phyloP scores from a whole-genome alignment of 352 stramenopile genomes.

The Globisporangium nunn region DNA sequence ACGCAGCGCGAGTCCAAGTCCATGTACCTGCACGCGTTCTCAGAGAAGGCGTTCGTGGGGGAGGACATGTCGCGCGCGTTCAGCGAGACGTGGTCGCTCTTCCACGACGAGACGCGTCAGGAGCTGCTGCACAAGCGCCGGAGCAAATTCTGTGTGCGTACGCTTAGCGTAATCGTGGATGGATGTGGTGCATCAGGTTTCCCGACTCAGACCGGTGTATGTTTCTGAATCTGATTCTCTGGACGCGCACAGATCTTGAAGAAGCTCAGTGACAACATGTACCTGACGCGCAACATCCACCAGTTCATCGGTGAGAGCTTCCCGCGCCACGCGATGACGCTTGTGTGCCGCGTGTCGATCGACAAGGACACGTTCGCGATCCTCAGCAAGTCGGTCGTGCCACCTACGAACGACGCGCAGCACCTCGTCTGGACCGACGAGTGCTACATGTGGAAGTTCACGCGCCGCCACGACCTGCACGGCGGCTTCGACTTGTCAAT shows the following conservation, averaged over 20 bases:
- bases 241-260: conserved; percentile 54
- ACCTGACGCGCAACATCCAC: conserved; percentile 81
- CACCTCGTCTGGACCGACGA: conserved; percentile 86
- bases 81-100: conserved; percentile 73
- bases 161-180: conserved; percentile 24
- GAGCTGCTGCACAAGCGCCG: conserved; percentile 62
- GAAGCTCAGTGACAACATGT: conserved; percentile 83
- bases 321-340: conserved; percentile 72
- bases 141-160: conserved; percentile 83
- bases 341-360: conserved; percentile 78
- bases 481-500: conserved; percentile 73
- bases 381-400: conserved; percentile 75
- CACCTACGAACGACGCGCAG: conserved; percentile 72
- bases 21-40: conserved; percentile 80
- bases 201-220: not conserved
- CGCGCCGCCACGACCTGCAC: conserved; percentile 35
- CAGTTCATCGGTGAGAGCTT: conserved; percentile 86
- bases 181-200: not conserved
- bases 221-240: not conserved
- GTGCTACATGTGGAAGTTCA: conserved; percentile 84
- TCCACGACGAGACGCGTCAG: conserved; percentile 69
- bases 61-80: conserved; percentile 73
- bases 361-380: conserved; percentile 79
- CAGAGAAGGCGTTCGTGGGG: conserved; percentile 58
- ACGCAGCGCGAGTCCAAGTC: conserved; percentile 83